Evolutionary conservation across 2,329 filamentous ascomycete genomes (phyloP), one percentile per base, ranked within the genome.

Genomic region (Ascochyta pisi): DNA sequence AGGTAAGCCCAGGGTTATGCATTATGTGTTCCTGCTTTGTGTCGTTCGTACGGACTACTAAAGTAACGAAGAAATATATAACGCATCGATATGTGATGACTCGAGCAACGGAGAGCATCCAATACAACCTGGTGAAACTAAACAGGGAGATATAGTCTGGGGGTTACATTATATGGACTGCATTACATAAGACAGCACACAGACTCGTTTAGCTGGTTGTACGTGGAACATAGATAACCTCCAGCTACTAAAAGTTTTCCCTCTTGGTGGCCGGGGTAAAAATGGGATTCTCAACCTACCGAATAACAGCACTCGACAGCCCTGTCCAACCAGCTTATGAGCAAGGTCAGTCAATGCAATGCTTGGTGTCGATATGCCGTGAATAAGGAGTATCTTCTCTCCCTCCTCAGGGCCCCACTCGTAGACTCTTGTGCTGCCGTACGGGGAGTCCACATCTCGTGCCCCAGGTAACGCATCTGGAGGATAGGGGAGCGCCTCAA

Each of bases 331-430:
- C 47, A 96, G 80, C 48, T 82, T 83, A 68, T 86, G 80, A 13
- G 89, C 89, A 33, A 95, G 72, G 38, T 84, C 82, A 2, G 86
- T 86, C 16, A 94, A 77, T 0, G 89, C 83, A 43, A 93, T 79
- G 58, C 86, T 87, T 0, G 92, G 91, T 6, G 91, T 95, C 45
- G 86, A 90, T 66, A 95, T 93, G 5, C 92, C 92, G 73, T 94
- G 92, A 15, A 96, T 77, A 24, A 96, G 78, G 13, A 96, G 77
- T 1, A 94, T 86, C 67, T 88, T 92, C 26, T 86, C 82, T 1
- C 90, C 91, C 33, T 83, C 77, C 55, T 86, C 82, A 0, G 90
- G 89, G 0, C 92, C 92, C 83, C 88, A 95, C 79, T 96, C 92
- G 70, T 92, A 94, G 3, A 91, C 87, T 41, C 88, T 80, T 58